Evolutionary conservation across 2,329 filamentous ascomycete species (phyloP).

Genomic region (Colletotrichum tamarilloi): DNA sequence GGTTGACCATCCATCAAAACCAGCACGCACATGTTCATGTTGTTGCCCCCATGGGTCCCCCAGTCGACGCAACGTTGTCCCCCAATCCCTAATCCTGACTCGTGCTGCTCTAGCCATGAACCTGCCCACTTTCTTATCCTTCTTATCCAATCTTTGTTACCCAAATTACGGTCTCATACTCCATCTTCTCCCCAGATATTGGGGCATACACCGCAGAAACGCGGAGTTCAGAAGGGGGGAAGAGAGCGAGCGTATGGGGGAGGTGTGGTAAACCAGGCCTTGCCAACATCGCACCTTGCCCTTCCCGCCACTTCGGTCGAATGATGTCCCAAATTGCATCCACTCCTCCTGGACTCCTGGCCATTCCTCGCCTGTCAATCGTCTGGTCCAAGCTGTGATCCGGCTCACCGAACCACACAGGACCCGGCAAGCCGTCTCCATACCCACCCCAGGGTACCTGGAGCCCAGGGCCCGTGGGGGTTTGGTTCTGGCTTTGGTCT

Average conservation of each 20-base stretch:
- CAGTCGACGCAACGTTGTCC: constrained; percentile 8
- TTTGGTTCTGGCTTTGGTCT: not conserved
- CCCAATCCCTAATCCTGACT: constrained; percentile 12
- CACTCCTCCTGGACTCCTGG: not conserved
- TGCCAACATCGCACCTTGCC: not conserved
- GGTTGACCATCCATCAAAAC: not conserved
- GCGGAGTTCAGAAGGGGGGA: not conserved
- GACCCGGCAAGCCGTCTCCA: not conserved
- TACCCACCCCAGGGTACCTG: not conserved
- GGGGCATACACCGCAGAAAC: not conserved
- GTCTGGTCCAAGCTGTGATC: not conserved
- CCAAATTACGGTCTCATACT: not conserved
- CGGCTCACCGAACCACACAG: not conserved
- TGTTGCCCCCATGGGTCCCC: not conserved
- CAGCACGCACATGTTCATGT: not conserved
- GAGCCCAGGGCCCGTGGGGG: constrained; percentile 3
- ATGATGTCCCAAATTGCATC: constrained; percentile 22
- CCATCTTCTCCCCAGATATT: not conserved
- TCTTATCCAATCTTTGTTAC: not conserved
- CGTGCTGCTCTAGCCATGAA: constrained; percentile 22
- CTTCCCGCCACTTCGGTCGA: constrained; percentile 22
- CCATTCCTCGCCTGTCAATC: not conserved
- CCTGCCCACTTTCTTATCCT: not conserved
- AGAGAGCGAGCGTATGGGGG: not conserved
- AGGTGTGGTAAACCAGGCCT: not conserved